Evolutionary conservation across 805 yeast genomes (phyloP).

Genomic region (Candida berthetii): DNA sequence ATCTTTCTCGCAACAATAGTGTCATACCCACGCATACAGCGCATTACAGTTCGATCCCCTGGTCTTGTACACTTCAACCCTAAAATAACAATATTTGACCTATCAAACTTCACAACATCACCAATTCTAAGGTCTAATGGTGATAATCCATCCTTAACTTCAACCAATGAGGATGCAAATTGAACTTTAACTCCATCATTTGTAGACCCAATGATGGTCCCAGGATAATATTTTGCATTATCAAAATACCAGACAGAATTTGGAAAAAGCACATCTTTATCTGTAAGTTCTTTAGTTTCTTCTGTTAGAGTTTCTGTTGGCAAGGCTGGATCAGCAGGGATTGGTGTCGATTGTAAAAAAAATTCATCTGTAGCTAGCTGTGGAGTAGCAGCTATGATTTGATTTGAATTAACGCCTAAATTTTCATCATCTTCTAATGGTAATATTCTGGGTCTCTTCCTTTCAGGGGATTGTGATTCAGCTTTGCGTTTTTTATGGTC

Average conservation of each 20-base stretch:
- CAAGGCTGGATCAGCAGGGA: not conserved
- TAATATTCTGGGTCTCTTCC: not conserved
- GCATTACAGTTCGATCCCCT: constrained; percentile 23
- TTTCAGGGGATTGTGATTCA: not conserved
- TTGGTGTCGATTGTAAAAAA: too few relatives aligned
- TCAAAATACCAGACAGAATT: constrained; percentile 50
- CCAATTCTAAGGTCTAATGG: constrained; percentile 53
- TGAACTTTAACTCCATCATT: constrained; percentile 27
- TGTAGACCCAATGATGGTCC: constrained; percentile 25
- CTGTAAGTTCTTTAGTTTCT: constrained; percentile 13
- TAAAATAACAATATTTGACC: constrained; percentile 33
- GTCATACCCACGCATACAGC: constrained; percentile 60
- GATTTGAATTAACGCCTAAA: too few relatives aligned
- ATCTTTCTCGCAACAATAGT: constrained; percentile 29
- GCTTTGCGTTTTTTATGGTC: not conserved
- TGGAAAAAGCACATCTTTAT: constrained; percentile 22
- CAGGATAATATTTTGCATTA: constrained; percentile 46
- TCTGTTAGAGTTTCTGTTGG: constrained; percentile 3
- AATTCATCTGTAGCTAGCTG: too few relatives aligned
- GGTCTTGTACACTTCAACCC: constrained; percentile 31
- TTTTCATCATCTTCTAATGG: not conserved
- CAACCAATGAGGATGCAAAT: constrained; percentile 27
- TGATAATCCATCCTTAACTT: constrained; percentile 4
- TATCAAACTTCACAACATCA: constrained; percentile 37
- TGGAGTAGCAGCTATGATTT: too few relatives aligned